Percentiles rank a stretch among this genome's conserved stretches.
phyloP scores from a whole-genome alignment of 768 basidiomycete species.

The Lepiota brunneoincarnata region DNA sequence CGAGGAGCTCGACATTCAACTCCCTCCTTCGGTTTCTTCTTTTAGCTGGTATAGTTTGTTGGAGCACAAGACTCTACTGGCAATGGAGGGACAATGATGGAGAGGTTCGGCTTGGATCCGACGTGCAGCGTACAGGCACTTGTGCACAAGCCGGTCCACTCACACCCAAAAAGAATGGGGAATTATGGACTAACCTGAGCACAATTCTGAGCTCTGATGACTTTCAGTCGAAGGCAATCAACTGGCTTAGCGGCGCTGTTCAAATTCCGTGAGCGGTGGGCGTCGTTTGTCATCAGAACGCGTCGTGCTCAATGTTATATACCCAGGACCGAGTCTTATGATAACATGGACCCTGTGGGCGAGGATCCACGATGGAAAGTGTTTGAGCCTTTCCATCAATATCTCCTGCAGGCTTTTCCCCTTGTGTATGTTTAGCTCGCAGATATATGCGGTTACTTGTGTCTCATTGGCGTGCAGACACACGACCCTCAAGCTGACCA shows the following conservation, averaged over 20 bases:
- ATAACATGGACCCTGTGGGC: constrained; percentile 45
- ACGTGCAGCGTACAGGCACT: neutral
- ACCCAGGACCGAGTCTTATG: constrained; percentile 50
- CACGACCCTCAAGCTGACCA: constrained; percentile 53
- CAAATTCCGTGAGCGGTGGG: constrained; percentile 34
- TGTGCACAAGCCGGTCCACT: constrained; percentile 38
- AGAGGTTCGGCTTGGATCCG: neutral
- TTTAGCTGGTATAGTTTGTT: neutral
- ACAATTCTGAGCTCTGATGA: constrained; percentile 27
- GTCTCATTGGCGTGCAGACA: constrained; percentile 38
- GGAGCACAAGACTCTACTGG: neutral
- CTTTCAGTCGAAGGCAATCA: constrained; percentile 39
- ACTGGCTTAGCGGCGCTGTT: constrained; percentile 50
- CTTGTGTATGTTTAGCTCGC: constrained; percentile 47
- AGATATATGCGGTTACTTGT: neutral
- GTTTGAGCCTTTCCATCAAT: constrained; percentile 52
- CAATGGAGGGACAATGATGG: neutral
- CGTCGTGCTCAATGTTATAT: neutral
- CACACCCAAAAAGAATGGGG: constrained; percentile 36
- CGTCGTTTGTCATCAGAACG: neutral
- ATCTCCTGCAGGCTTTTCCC: constrained; percentile 53
- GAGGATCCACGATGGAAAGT: constrained; percentile 54
- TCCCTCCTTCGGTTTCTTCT: constrained; percentile 2
- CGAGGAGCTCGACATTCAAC: neutral
- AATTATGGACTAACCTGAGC: constrained; percentile 32